Evolutionary conservation across 2,329 filamentous ascomycete genomes (phyloP).

Genomic region (Cryphonectria parasitica): DNA sequence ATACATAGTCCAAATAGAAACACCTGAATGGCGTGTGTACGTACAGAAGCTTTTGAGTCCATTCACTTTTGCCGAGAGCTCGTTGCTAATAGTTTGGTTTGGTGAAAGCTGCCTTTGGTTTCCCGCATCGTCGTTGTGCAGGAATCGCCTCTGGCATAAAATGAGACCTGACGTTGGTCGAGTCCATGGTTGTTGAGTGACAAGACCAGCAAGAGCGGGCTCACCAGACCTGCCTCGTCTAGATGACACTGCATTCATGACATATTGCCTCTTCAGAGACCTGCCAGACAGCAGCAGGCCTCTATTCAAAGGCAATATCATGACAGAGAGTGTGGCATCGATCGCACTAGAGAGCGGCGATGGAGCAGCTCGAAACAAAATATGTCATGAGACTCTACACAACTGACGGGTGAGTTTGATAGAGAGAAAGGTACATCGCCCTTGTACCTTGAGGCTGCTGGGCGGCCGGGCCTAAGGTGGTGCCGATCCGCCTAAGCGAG

Average conservation of each 20-base stretch:
- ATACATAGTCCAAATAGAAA: constrained; percentile 35
- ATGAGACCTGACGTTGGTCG: not conserved
- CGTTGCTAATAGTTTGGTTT: not conserved
- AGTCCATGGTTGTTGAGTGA: constrained; percentile 2
- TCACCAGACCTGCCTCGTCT: constrained; percentile 7
- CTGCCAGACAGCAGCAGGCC: constrained; percentile 17
- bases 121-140: not conserved
- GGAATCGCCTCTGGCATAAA: constrained; percentile 6
- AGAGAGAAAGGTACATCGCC: constrained; percentile 23
- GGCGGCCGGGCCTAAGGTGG: constrained; percentile 3
- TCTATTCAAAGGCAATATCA: constrained; percentile 22
- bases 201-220: constrained; percentile 14
- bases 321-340: not conserved
- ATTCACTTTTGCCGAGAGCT: constrained; percentile 33
- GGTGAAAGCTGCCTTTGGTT: not conserved
- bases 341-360: constrained; percentile 8
- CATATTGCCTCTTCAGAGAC: constrained; percentile 10
- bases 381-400: constrained; percentile 16
- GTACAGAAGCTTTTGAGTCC: not conserved
- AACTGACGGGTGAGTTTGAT: not conserved
- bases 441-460: constrained; percentile 21
- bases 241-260: not conserved
- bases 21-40: constrained; percentile 38
- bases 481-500: not conserved
- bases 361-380: not conserved